phyloP scores from a whole-genome alignment of 208 protist species.

The Wallacemonas rigidus region DNA sequence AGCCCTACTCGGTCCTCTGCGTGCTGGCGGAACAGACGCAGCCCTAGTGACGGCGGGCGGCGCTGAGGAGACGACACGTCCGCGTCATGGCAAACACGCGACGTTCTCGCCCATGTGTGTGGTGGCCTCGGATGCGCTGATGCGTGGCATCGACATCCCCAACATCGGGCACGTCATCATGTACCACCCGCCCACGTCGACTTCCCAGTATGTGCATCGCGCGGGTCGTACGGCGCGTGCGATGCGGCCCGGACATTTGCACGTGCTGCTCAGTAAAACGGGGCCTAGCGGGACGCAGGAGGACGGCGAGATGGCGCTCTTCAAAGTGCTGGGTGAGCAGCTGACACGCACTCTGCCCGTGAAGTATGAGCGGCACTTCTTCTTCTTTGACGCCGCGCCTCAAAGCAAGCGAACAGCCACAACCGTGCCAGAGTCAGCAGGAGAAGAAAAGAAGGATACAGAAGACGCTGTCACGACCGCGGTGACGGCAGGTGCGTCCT shows the following conservation, averaged over 20 bases:
- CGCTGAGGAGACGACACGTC: neutral
- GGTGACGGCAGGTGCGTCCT: neutral
- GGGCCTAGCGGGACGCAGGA: conserved; percentile 56
- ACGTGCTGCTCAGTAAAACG: conserved; percentile 79
- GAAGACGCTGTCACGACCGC: too few relatives aligned
- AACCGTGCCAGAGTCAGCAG: neutral
- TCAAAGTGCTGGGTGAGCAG: conserved; percentile 49
- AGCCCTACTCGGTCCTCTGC: conserved; percentile 53
- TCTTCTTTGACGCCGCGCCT: conserved; percentile 65
- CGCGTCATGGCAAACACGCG: neutral
- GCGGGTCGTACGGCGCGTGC: conserved; percentile 96
- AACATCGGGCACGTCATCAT: conserved; percentile 90
- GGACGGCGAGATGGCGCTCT: conserved; percentile 80
- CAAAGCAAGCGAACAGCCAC: neutral
- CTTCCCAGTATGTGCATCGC: conserved; percentile 97
- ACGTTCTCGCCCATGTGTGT: conserved; percentile 42
- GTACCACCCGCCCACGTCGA: conserved; percentile 82
- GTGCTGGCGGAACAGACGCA: neutral
- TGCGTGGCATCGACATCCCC: conserved; percentile 91
- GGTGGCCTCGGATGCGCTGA: conserved; percentile 85
- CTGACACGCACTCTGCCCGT: conserved; percentile 65
- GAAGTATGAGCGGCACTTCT: conserved; percentile 82
- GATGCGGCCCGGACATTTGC: conserved; percentile 74
- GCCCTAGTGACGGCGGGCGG: neutral
- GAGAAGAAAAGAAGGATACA: neutral